Evolutionary conservation across 257 asterid species (phyloP), one percentile per base, ranked within the genome.

Genomic region (Nyctanthes arbortristis): DNA sequence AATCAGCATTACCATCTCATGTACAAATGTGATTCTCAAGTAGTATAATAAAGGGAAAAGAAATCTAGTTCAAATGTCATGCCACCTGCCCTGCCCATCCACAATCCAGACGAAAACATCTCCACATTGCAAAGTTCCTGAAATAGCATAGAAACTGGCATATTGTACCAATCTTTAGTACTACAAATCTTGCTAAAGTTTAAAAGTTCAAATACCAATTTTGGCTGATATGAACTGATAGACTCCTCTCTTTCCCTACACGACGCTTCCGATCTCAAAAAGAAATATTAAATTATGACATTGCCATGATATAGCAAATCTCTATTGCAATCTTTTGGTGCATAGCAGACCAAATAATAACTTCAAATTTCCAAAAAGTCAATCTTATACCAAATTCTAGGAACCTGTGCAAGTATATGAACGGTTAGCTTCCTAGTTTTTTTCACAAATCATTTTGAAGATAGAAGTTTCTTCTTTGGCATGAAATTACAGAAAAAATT

Each of bases 41-140:
- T 54, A 67, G 70, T 25, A 47, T 40, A 59, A 49, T 39, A 9
- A 22, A 45, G 63, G 57, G 66, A 73, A 45, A 37, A 61, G 63
- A 49, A 45, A 63, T 70, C 25, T 22, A 78, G 73, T 77, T 73
- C 73, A 49, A 39, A 75, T n/a, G 75, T 68, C 75, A 78, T 24
- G 78, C 69, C 76, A 87, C 89, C 89, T 88, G 79, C 67, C 87
- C 91, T 28, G 89, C 86, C 91, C 89, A 85, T 76, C 86, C 88
- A 73, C 95, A 87, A 43, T 78, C 72, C 47, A 75, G 43, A 68
- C 76, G 49, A 52, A 83, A 85, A 64, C 95, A 88, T 78, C 95
- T 83, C 95, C 91, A 88, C 16, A 85, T 67, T 20, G 88, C 91
- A 80, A 63, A 76, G 64, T 76, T 80, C 94, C 94, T 83, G 82